Base-by-base conservation (phyloP, 1,284 basidiomycete species). In the Fomes fomentarius region DNA sequence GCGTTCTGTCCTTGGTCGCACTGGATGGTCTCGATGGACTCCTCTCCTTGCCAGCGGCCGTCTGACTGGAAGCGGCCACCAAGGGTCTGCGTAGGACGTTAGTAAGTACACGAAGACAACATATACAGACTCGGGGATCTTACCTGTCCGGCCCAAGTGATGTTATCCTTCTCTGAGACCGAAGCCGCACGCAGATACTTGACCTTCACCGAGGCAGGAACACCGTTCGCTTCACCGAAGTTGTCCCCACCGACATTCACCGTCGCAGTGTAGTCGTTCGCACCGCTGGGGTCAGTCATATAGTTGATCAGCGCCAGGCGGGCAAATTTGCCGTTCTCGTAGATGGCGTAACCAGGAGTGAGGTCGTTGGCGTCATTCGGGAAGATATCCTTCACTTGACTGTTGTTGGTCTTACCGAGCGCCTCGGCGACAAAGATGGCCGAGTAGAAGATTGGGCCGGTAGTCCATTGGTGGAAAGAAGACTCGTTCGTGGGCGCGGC, bases 281-380 rank as follows among this genome's bases (percentile, higher is more conserved):
- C 76, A 11, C 83, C 83, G 3, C 71, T 70, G 0, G 74, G 56
- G 62, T 87, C 84, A 22, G 75, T 72, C 38, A 84, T 71, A 60
- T 79, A 91, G 68, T 93, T 93, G 73, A 91, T 79, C 44, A 93
- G 68, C 4, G 81, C 81, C 8, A 85, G 71, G 33, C 83, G 77
- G 3, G 74, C 74, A 1, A 85, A 80, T 38, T 64, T 70, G 8
- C 79, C 81, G 52, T 78, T 73, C 66, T 87, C 83, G 66, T 91
- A 92, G 34, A 93, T 78, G 1, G 79, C 85, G 65, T 93, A 93
- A 2, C 78, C 83, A 0, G 89, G 87, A 7, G 84, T 86, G 61
- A 73, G 81, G 14, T 74, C 72, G 61, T 76, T 78, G 39, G 67
- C 74, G 39, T 62, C 61, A 60, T 87, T 82, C 21, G 75, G 69